Evolutionary conservation across 495 filamentous ascomycete species (phyloP), one percentile per base, ranked within the genome.

Genomic region (Xylaria grammica): DNA sequence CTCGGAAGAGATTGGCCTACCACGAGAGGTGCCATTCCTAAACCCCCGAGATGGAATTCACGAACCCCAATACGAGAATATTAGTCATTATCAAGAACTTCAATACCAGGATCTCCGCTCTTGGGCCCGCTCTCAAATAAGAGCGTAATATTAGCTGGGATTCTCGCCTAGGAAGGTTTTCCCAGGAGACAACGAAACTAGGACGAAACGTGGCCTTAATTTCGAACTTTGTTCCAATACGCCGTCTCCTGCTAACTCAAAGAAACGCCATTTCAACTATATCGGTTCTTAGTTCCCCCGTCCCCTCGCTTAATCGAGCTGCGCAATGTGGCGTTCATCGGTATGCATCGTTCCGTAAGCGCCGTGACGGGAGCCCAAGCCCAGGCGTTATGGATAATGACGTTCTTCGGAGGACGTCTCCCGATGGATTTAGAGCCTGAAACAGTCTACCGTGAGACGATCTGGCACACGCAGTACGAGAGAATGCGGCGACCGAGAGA

Each of bases 311-410:
- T 82, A 10, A 61, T 79, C 5, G 65, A 71, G 1, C 72, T 78
- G 17, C 84, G 81, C 34, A 82, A 80, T n/a, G 77, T 90, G 57
- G 86, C 81, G 17, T 87, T 89, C 67, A 72, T 80, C 55, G 87
- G 87, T 17, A 70, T 81, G 27, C 67, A 85, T 6, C 79, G 82
- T 67, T 83, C 80, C 29, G 82, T 88, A 46, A 79, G 81, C 65
- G 85, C 84, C 7, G 70, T 82, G 7, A 61, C 86, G 24, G 66
- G 85, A 11, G 84, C 87, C 6, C 84, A 90, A 50, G 74, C 81
- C 0, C 88, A 90, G 64, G 86, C 85, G 6, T 76, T 90, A 1
- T 90, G 87, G 88, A 78, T 86, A 6, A 72, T 82, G 1, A 86
- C 86, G 9, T 89, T 78, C 62, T 66, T 75, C 40, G 65, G 74